Conservation (phyloP, 352 stramenopile genomes). For the Blastocystis sp. region DNA sequence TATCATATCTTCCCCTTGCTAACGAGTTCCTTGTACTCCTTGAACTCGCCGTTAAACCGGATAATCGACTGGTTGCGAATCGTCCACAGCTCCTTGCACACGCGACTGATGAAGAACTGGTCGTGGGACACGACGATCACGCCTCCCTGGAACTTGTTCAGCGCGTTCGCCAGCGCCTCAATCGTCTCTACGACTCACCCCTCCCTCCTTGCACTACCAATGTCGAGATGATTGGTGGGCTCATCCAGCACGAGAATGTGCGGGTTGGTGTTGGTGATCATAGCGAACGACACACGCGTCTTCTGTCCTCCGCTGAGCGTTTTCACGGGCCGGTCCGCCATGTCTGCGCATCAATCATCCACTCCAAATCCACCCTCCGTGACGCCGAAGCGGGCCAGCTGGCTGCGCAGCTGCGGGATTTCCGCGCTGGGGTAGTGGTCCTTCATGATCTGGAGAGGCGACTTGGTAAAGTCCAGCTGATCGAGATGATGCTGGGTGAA, state of each 20-base stretch:
- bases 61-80: constrained; percentile 88
- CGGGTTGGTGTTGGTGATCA: constrained; percentile 93
- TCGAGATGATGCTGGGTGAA: constrained; percentile 76
- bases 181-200: constrained; percentile 86
- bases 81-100: constrained; percentile 89
- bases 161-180: constrained; percentile 90
- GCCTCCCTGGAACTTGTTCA: constrained; percentile 93
- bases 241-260: constrained; percentile 96
- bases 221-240: constrained; percentile 99
- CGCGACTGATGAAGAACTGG: constrained; percentile 91
- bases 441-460: constrained; percentile 80
- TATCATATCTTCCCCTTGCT: constrained; percentile 76
- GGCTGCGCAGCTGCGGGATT: constrained; percentile 77
- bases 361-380: constrained; percentile 76
- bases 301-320: constrained; percentile 98
- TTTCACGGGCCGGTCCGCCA: constrained; percentile 92
- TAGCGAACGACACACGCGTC: constrained; percentile 96
- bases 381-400: constrained; percentile 77
- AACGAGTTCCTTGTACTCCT: constrained; percentile 87
- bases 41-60: constrained; percentile 89
- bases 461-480: constrained; percentile 81
- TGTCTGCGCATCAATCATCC: constrained; percentile 78
- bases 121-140: constrained; percentile 96
- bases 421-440: constrained; percentile 56
- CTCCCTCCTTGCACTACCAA: constrained; percentile 78